These are phyloP conservation scores for Poronia punctata DNA, from an alignment of 495 filamentous ascomycete genomes.

Conservation along the genomic window DNA sequence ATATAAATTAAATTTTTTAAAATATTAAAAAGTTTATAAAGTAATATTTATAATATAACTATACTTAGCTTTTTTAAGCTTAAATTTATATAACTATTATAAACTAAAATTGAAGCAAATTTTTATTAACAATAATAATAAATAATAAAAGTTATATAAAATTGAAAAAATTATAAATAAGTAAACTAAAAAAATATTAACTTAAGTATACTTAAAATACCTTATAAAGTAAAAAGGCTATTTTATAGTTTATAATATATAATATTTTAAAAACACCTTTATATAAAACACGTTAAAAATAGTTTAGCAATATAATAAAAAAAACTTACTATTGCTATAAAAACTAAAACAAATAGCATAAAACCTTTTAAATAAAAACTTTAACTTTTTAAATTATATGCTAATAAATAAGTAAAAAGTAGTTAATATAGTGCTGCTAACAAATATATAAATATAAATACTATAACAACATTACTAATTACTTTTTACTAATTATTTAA, in stretches of 20 bases:
- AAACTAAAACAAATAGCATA: no score
- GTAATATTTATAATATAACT: not conserved
- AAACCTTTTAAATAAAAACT: no score
- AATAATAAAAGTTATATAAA: not conserved
- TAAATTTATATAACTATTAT: not conserved
- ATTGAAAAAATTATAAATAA: not conserved
- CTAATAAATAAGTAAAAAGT: no score
- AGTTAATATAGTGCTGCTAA: no score
- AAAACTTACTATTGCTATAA: not conserved
- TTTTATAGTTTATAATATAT: constrained; percentile 3
- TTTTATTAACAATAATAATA: not conserved
- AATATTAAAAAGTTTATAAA: not conserved
- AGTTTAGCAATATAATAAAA: not conserved
- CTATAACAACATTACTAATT: no score
- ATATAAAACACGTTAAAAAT: not conserved
- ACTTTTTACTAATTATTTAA: no score
- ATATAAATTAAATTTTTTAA: not conserved
- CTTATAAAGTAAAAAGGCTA: not conserved
- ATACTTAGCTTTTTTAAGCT: not conserved
- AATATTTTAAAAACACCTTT: not conserved
- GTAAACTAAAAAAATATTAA: not conserved
- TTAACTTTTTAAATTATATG: no score
- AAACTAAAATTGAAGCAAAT: not conserved
- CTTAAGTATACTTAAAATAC: not conserved
- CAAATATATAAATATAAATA: no score